phyloP scores from a whole-genome alignment of 805 yeast genomes.

The Hanseniaspora nectarophila region DNA sequence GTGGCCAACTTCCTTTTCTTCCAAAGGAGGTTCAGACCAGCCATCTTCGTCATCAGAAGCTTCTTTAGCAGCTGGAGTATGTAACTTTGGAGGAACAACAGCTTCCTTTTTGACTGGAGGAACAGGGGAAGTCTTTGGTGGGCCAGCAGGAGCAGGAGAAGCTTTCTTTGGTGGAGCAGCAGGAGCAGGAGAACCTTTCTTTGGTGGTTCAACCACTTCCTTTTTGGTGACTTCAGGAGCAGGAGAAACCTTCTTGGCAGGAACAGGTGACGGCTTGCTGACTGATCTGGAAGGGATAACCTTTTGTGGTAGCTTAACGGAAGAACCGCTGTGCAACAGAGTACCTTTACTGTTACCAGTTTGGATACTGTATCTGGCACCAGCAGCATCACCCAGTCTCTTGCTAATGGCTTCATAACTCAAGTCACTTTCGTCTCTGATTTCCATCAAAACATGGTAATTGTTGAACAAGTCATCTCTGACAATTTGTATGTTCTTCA shows the following conservation, averaged over 20 bases:
- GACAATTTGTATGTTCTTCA: conserved; percentile 64
- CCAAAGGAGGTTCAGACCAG: conserved; percentile 37
- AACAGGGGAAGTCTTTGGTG: not conserved
- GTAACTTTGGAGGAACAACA: conserved; percentile 3
- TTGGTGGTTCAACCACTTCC: no score
- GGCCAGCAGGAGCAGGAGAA: conserved; percentile 7
- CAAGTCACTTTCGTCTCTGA: conserved; percentile 86
- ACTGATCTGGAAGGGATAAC: conserved; percentile 3
- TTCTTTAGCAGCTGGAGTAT: not conserved
- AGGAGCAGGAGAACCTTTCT: conserved; percentile 18
- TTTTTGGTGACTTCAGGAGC: no score
- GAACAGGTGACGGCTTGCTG: conserved; percentile 9
- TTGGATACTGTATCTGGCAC: conserved; percentile 80
- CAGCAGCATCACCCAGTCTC: conserved; percentile 81
- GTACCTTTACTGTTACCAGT: conserved; percentile 17
- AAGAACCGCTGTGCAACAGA: conserved; percentile 4
- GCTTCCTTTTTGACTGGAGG: conserved; percentile 16
- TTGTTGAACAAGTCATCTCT: conserved; percentile 54
- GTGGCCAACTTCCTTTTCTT: conserved; percentile 38
- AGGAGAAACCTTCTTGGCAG: conserved; percentile 21
- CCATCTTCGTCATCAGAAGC: conserved; percentile 30
- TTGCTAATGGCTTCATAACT: conserved; percentile 63
- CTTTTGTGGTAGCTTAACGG: conserved; percentile 5
- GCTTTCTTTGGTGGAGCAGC: conserved; percentile 17
- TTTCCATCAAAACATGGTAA: conserved; percentile 91